Evolutionary conservation across 78 protist species (phyloP), one percentile per base, ranked within the genome.

Genomic region (Emiliania huxleyi): DNA sequence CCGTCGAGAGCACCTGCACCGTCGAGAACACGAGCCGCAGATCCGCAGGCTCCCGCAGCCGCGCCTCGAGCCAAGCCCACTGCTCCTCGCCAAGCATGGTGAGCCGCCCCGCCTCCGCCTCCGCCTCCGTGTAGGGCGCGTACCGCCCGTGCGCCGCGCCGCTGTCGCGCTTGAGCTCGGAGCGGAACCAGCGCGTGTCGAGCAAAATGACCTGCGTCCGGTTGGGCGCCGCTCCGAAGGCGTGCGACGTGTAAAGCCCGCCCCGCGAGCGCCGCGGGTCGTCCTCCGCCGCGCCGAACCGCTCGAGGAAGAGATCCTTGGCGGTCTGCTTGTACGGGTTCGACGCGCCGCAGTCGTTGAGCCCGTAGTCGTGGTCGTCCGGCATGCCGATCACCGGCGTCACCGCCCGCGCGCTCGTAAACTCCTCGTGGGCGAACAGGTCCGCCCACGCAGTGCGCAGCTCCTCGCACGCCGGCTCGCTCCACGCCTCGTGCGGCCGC

Each of bases 351-450:
- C 87, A 79, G 87, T 79, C 87, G 52, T 79, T 79, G 52, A 23
- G n/a, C 40, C 87, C 87, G 35, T 40, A 79, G 87, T 79, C 87
- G 87, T 79, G 87, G 87, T 79, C 87, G 49, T 79, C 87, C 35
- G 33, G 87, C 40, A 79, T 43, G 87, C 87, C 87, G 8, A 8
- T 8, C 5, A 79, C 43, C 55, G 87, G 55, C 5, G 43, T 22
- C 35, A 0, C 25, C 40, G 37, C 37, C 87, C 46, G 55, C 23
- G 52, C 87, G 22, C 21, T 0, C 12, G 35, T 21, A 25, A 79
- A 79, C 1, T 43, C 35, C 18, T 25, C 15, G 37, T 79, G 8
- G n/a, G 87, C 25, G 87, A 40, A 40, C 40, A 79, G 87, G 22
- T 22, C 18, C 19, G 46, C 8, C 87, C 87, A 79, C 1, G 87